These are phyloP conservation scores for Jackrogersella multiformis DNA, from an alignment of 495 filamentous ascomycete species.

Conservation along the genomic window DNA sequence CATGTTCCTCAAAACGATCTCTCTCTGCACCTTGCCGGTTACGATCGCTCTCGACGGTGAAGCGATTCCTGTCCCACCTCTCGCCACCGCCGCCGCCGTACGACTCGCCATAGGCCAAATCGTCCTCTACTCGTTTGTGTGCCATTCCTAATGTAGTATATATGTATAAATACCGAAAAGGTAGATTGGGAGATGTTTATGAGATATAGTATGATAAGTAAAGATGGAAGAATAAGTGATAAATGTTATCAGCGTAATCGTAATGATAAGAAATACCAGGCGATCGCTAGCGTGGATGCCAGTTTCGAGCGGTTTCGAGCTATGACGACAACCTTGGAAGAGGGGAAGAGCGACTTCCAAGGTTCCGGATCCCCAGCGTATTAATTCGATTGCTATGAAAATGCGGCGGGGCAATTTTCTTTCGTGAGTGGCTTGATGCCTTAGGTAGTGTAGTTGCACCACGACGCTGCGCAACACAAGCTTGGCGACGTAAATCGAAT, in stretches of 20 bases:
- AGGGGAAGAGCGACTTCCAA: slow-evolving; percentile 9
- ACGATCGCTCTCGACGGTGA: slow-evolving; percentile 43
- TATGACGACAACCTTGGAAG: slow-evolving; percentile 38
- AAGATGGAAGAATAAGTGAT: slow-evolving; percentile 13
- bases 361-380: slow-evolving; percentile 23
- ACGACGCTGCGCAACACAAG: neutral
- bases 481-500: slow-evolving; percentile 1
- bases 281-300: slow-evolving; percentile 3
- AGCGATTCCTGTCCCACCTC: slow-evolving; percentile 57
- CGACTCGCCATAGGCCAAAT: slow-evolving; percentile 47
- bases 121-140: slow-evolving; percentile 48
- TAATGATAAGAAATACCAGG: slow-evolving; percentile 7
- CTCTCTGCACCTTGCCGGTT: slow-evolving; percentile 34
- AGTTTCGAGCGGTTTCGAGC: slow-evolving; percentile 15
- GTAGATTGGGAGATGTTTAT: neutral
- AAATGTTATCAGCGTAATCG: neutral
- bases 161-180: neutral
- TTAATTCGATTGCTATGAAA: slow-evolving; percentile 17
- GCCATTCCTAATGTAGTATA: slow-evolving; percentile 30
- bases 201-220: neutral
- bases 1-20: slow-evolving; percentile 49
- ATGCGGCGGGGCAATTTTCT: slow-evolving; percentile 25
- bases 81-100: slow-evolving; percentile 48
- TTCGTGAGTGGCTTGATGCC: slow-evolving; percentile 31
- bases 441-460: too few relatives aligned